Evolutionary conservation across 345 rosid genomes (phyloP).

Genomic region (Eucalyptus cloeziana): DNA sequence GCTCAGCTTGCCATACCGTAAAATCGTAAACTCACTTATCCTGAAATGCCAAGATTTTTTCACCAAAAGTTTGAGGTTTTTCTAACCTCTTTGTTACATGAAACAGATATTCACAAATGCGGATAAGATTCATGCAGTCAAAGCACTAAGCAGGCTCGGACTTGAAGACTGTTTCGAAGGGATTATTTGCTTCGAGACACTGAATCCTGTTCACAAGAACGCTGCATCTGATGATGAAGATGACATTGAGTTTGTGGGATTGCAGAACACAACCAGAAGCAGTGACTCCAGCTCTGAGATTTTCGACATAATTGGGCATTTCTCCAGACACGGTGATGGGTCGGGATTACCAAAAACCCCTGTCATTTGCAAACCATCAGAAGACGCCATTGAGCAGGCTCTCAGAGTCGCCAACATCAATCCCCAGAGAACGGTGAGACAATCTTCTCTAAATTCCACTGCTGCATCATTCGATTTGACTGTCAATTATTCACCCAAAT

Average conservation of each 20-base stretch:
- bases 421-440: constrained; percentile 68
- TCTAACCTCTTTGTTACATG: background rate
- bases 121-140: constrained; percentile 60
- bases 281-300: constrained; percentile 7
- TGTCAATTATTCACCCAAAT: background rate
- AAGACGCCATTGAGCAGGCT: constrained; percentile 43
- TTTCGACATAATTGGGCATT: constrained; percentile 51
- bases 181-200: constrained; percentile 86
- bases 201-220: constrained; percentile 48
- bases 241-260: constrained; percentile 32
- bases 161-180: constrained; percentile 92
- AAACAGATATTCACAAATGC: constrained; percentile 88
- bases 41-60: background rate
- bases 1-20: constrained; percentile 63
- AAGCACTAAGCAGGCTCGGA: constrained; percentile 63
- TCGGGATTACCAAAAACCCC: constrained; percentile 53
- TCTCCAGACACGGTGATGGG: constrained; percentile 21
- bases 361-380: constrained; percentile 64
- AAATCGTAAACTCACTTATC: constrained; percentile 46
- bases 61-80: background rate
- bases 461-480: background rate
- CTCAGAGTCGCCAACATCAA: constrained; percentile 47
- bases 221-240: constrained; percentile 31
- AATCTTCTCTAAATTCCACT: background rate
- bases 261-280: background rate